Evolutionary conservation across 441 rosid species (phyloP), one percentile per base, ranked within the genome.

Genomic region (Adansonia madagascariensis): DNA sequence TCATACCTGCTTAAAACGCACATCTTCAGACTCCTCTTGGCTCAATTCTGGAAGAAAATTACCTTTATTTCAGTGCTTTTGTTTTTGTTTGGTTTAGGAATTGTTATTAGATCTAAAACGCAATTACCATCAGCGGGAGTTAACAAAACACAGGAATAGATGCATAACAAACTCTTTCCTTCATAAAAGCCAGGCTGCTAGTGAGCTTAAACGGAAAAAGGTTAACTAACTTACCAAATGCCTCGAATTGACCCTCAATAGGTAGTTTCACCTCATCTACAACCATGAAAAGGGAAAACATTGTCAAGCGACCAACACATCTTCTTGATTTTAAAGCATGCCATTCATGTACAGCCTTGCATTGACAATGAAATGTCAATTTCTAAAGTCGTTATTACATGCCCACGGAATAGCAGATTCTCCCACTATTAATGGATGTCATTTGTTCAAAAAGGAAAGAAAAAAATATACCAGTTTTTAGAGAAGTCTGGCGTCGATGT

Each of bases 21-120:
- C 93, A 78, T 94, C 97, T 73, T 91, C 97, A n/a, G 86, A 82
- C 85, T 94, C 98, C 65, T 91, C 98, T 66, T 86, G 84, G 83
- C 94, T 94, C 84, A 95, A 75, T 79, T 90, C 99, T 92, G 91
- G 31, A 86, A 84, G 71, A 18, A 82, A 78, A 80, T 9, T 15
- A 50, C 52, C 35, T 60, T 59, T 3, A 18, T 44, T 14, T 75
- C 22, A 35, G 35, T 74, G 20, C 8, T 44, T 44, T 39, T 41
- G 15, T 6, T 14, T 47, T 27, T 7, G 44, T 1, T 27, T 61
- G 17, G 41, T 61, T 12, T 61, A 61, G 66, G 66, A 61, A 61
- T 61, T 11, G 3, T 27, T 61, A 12, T 61, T 27, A 61, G 17
- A 27, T 61, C 3, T 6, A 61, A 61, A 61, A 27, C 17, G 8